phyloP scores from a whole-genome alignment of 2,329 filamentous ascomycete species.

The Colletotrichum graminicola region DNA sequence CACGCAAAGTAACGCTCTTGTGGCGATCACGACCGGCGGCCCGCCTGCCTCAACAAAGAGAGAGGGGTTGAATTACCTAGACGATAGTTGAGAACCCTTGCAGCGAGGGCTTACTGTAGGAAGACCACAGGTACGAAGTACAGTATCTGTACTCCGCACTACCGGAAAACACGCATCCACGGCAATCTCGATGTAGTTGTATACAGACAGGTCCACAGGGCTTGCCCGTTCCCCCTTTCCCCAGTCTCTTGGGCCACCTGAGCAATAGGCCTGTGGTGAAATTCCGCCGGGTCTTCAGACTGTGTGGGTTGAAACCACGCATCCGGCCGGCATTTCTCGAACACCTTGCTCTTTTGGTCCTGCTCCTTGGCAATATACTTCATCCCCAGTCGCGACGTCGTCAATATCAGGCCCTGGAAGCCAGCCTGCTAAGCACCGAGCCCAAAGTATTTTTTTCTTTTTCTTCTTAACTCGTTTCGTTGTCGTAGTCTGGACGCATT shows the following conservation, averaged over 20 bases:
- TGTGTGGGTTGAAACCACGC: constrained; percentile 2
- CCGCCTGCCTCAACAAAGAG: background rate
- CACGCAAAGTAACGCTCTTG: background rate
- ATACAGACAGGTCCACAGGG: too few relatives aligned
- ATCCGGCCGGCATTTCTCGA: constrained; percentile 14
- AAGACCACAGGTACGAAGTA: constrained; percentile 1
- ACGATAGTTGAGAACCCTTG: background rate
- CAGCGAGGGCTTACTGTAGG: constrained; percentile 2
- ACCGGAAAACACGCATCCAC: background rate
- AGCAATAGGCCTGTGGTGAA: constrained; percentile 11
- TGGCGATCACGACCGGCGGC: background rate
- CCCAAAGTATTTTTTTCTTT: background rate
- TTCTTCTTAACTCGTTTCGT: background rate
- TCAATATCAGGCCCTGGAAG: background rate
- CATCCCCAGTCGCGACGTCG: background rate
- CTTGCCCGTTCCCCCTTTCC: background rate
- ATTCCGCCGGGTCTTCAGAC: background rate
- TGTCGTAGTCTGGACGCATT: background rate
- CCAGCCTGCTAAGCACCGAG: background rate
- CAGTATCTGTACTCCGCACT: too few relatives aligned
- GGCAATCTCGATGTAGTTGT: background rate
- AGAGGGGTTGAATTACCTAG: background rate
- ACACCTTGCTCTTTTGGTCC: background rate
- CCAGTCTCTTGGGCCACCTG: background rate
- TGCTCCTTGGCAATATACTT: background rate